phyloP scores from a whole-genome alignment of 2,329 filamentous ascomycete genomes.

The Talaromyces piceae region DNA sequence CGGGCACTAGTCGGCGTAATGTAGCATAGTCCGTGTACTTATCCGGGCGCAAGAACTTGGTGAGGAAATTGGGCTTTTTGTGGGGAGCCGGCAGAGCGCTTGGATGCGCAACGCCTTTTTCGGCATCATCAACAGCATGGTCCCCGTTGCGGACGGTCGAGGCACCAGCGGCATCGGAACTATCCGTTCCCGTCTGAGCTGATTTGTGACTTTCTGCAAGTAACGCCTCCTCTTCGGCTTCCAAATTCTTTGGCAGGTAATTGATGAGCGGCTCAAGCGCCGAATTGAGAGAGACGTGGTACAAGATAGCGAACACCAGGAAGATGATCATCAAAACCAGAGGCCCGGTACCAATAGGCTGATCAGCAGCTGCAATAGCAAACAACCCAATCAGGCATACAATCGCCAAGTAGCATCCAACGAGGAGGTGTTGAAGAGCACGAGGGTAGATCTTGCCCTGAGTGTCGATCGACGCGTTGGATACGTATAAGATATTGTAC shows the following conservation, averaged over 20 bases:
- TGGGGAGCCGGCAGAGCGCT: constrained; percentile 19
- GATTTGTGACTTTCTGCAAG: constrained; percentile 26
- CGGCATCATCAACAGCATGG: constrained; percentile 21
- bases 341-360: constrained; percentile 58
- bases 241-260: constrained; percentile 69
- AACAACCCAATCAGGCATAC: constrained; percentile 81
- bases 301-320: constrained; percentile 66
- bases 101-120: constrained; percentile 21
- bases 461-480: constrained; percentile 73
- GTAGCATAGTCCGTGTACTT: constrained; percentile 64
- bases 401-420: constrained; percentile 75
- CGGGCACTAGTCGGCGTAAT: constrained; percentile 62
- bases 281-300: constrained; percentile 64
- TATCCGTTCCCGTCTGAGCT: constrained; percentile 11
- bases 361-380: constrained; percentile 57
- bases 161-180: constrained; percentile 22
- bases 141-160: constrained; percentile 15
- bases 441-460: constrained; percentile 81
- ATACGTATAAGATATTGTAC: constrained; percentile 86
- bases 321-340: constrained; percentile 69
- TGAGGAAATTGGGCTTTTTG: constrained; percentile 29
- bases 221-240: constrained; percentile 49
- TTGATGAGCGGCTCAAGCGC: constrained; percentile 69
- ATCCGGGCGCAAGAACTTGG: constrained; percentile 67
- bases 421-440: constrained; percentile 78